Evolutionary conservation across 805 yeast genomes (phyloP), one percentile per base, ranked within the genome.

Genomic region (Brettanomyces anomalus): DNA sequence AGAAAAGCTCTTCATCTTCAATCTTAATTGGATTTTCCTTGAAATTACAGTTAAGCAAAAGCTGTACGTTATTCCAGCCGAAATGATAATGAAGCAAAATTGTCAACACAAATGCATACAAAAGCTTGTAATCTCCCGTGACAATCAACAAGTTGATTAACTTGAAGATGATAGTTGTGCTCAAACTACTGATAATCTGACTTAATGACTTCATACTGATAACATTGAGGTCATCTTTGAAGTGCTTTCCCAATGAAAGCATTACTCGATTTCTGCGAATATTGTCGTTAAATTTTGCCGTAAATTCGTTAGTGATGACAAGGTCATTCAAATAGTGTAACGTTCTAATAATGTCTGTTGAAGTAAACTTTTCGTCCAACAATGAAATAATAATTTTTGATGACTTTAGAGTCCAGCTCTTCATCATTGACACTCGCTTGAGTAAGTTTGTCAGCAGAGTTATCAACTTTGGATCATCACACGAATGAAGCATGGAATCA

Each of bases 41-140:
- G 43, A 18, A 40, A 36, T 35, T 37, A 21, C 43, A 18, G 37
- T 49, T 49, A 5, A 58, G 37, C 4, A 58, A 50, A 28, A 55
- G 43, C 37, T 61, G 64, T n/a, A 62, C 41, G 42, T 48, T 57
- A 40, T 55, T 57, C 64, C 64, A 75, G 2, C 80, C 80, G 55
- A 68, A 73, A 55, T 75, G 79, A 52, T 72, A 68, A 46, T 74
- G 70, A 36, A 69, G 56, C 24, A 74, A 50, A 4, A 74, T 57
- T 19, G 68, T 66, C 31, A 71, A 42, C 4, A 66, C 49, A 16
- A 71, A 53, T 0, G 77, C 60, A 21, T 65, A 56, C 17, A 68
- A 47, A 3, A 67, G 51, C 48, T 68, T 71, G 52, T 72, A 69
- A 44, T 60, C 58, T 15, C 49, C 47, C 31, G 53, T 45, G 2